A percentile compares a stretch with the other conserved stretches of the same genome.
phyloP scores from a whole-genome alignment of 495 filamentous ascomycete genomes.

The Penicillium salamii region DNA sequence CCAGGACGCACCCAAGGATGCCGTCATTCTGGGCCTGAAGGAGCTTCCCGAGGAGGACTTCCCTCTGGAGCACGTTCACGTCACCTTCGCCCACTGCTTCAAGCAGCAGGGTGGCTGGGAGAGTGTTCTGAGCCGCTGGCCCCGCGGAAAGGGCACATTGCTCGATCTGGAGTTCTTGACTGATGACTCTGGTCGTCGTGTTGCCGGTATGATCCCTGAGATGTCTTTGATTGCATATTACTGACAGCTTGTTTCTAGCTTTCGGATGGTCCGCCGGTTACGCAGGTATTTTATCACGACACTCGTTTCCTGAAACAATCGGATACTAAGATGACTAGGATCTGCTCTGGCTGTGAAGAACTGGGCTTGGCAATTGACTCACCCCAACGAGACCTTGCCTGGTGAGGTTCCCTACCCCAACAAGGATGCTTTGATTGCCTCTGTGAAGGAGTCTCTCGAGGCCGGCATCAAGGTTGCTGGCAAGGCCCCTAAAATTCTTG shows the following conservation, averaged over 20 bases:
- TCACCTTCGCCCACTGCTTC: conserved; percentile 84
- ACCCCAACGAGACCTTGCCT: conserved; percentile 63
- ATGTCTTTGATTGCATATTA: conserved; percentile 29
- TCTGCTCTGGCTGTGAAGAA: conserved; percentile 77
- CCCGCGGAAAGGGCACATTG: conserved; percentile 76
- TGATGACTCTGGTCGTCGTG: conserved; percentile 71
- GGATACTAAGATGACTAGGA: conserved; percentile 19
- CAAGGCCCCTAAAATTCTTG: conserved; percentile 49
- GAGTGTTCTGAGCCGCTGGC: conserved; percentile 74
- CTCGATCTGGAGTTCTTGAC: conserved; percentile 92
- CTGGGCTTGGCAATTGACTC: conserved; percentile 84
- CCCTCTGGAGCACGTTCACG: conserved; percentile 80
- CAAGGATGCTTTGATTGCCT: conserved; percentile 66
- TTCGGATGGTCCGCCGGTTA: conserved; percentile 81
- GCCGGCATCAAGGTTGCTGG: conserved; percentile 55
- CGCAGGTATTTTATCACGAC: conserved; percentile 48
- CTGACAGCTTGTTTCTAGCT: conserved; percentile 23
- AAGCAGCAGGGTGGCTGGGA: conserved; percentile 89
- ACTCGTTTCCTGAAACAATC: neutral
- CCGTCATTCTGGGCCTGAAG: conserved; percentile 90
- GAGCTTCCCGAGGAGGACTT: conserved; percentile 88
- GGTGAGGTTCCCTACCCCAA: conserved; percentile 73
- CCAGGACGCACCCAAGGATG: conserved; percentile 64
- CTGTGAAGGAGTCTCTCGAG: conserved; percentile 67
- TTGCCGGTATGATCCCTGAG: conserved; percentile 51